A percentile compares a stretch with the other conserved stretches of the same genome.
phyloP scores from a whole-genome alignment of 176 grass and related monocot genomes.

The Avena atlantica region DNA sequence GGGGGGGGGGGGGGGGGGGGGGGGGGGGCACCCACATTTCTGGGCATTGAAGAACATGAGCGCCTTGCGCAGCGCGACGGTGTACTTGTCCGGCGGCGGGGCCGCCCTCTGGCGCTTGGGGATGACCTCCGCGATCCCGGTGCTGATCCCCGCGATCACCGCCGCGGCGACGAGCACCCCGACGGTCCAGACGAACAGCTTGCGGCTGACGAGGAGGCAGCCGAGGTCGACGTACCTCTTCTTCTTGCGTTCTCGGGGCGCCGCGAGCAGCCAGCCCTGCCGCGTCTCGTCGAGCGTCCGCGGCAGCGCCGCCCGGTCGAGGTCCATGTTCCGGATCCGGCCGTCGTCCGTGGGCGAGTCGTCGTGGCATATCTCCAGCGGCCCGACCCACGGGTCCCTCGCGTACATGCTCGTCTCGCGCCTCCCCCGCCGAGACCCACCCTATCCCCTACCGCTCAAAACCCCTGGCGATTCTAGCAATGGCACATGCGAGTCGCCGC shows the following conservation, averaged over 20 bases:
- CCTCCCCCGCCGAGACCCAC: neutral
- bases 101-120: constrained; percentile 60
- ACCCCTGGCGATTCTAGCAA: neutral
- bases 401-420: constrained; percentile 85
- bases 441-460: neutral
- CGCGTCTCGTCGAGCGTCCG: constrained; percentile 90
- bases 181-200: constrained; percentile 77
- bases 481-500: neutral
- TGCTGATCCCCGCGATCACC: constrained; percentile 62
- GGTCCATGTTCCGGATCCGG: constrained; percentile 90
- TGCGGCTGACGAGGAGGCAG: constrained; percentile 84
- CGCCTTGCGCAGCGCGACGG: constrained; percentile 81
- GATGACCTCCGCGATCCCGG: constrained; percentile 73
- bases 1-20: too few species aligned
- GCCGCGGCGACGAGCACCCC: constrained; percentile 63
- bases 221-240: constrained; percentile 93
- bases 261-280: constrained; percentile 93
- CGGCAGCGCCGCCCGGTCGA: constrained; percentile 79
- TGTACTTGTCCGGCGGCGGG: constrained; percentile 82
- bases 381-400: constrained; percentile 90
- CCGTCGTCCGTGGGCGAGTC: constrained; percentile 96
- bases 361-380: constrained; percentile 84
- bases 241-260: constrained; percentile 83
- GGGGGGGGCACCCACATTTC: constrained; percentile 76
- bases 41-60: constrained; percentile 98